Conservation (phyloP, 192 early-diverging fungal genomes). For the Backusella parvicylindrica region DNA sequence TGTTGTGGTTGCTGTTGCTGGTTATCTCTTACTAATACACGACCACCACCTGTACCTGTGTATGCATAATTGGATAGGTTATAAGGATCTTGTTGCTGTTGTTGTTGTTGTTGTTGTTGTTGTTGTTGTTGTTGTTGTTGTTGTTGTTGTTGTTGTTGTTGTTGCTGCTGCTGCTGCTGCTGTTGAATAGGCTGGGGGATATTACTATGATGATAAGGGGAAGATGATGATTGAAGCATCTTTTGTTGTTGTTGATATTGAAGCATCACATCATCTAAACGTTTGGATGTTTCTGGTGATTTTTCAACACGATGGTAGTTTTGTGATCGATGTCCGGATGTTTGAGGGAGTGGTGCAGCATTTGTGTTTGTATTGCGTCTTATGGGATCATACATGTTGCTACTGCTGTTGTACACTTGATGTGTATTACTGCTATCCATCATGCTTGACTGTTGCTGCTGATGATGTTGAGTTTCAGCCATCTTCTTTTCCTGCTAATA, state of each 20-base stretch:
- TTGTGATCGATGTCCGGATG: slow-evolving; percentile 12
- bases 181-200: neutral
- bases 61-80: neutral
- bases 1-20: slow-evolving; percentile 9
- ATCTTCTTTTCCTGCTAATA: slow-evolving; percentile 31
- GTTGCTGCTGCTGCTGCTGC: slow-evolving; percentile 23
- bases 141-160: slow-evolving; percentile 18
- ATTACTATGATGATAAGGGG: neutral
- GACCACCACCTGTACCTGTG: slow-evolving; percentile 13
- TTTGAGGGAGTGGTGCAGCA: slow-evolving; percentile 18
- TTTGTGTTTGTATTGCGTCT: slow-evolving; percentile 9
- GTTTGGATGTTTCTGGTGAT: slow-evolving; percentile 29
- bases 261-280: slow-evolving; percentile 36
- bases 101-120: slow-evolving; percentile 21
- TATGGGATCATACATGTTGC: neutral
- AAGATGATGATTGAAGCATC: slow-evolving; percentile 21
- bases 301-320: slow-evolving; percentile 28
- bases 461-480: neutral
- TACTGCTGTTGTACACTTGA: neutral
- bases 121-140: slow-evolving; percentile 8
- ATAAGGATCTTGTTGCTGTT: neutral
- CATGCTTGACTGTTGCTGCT: slow-evolving; percentile 3
- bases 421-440: neutral
- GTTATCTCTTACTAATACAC: slow-evolving; percentile 18
- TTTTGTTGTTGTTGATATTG: slow-evolving; percentile 39